These are phyloP conservation scores for Exophiala sp. DNA, from an alignment of 2,329 filamentous ascomycete species.

Conservation along the genomic window DNA sequence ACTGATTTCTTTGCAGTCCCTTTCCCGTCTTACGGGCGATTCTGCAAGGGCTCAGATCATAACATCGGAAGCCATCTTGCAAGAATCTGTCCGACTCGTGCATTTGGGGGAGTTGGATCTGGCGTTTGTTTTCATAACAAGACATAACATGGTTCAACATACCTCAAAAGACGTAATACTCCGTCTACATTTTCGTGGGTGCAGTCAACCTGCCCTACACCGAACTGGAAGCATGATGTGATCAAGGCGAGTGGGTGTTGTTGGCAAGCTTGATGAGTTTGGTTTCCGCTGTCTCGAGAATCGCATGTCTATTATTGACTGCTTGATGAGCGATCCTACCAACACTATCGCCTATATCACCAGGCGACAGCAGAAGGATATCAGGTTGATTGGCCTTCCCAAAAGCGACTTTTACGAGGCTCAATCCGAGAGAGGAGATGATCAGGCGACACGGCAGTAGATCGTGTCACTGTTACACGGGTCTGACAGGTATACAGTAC, in stretches of 20 bases:
- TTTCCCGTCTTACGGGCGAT: slow-evolving; percentile 13
- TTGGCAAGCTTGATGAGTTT: not conserved
- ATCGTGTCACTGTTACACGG: not conserved
- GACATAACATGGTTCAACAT: slow-evolving; percentile 70
- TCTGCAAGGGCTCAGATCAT: slow-evolving; percentile 56
- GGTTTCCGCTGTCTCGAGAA: not conserved
- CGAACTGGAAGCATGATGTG: slow-evolving; percentile 20
- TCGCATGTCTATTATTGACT: not conserved
- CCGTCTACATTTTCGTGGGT: slow-evolving; percentile 28
- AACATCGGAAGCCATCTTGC: slow-evolving; percentile 63
- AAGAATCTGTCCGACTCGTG: slow-evolving; percentile 41
- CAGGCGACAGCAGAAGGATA: no score
- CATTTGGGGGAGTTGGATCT: slow-evolving; percentile 64
- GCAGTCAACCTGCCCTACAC: slow-evolving; percentile 27
- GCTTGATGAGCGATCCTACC: not conserved
- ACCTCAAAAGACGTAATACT: slow-evolving; percentile 45
- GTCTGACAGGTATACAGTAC: not conserved
- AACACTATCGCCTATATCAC: not conserved
- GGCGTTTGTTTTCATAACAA: slow-evolving; percentile 81
- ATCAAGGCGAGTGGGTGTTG: not conserved
- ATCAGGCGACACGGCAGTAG: not conserved
- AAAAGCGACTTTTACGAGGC: not conserved
- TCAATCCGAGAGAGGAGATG: not conserved
- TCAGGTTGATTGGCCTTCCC: not conserved
- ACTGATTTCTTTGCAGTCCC: slow-evolving; percentile 10